Base-by-base conservation (phyloP, 2,329 filamentous ascomycete species). In the Elsinoe ampelina region DNA sequence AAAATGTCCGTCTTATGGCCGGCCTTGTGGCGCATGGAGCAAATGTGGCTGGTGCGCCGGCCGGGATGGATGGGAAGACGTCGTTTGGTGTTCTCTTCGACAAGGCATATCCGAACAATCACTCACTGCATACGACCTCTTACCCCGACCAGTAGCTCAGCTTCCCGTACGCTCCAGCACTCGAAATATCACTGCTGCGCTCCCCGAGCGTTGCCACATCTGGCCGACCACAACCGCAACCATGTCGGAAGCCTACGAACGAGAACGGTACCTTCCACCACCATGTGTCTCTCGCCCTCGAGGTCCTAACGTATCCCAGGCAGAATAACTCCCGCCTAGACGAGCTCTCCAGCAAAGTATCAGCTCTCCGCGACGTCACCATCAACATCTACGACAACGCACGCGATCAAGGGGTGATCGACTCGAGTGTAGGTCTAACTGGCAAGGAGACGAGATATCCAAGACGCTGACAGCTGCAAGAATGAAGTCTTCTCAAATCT, bases 361-460 rank as follows among this genome's bases (percentile, higher is more conserved):
- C 88, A 15, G 89, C 90, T 54, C 81, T 98, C 61, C 89, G 92
- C 67, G 88, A 87, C 71, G 89, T 98, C 52, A 98, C 93, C 41
- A 83, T 97, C 62, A 90, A 98, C 75, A 98, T 98, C 67, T 96
- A 97, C 79, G 91, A 97, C 74, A 90, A 93, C 70, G 93, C 93
- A 51, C 83, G 89, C 58, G 83, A 88, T 65, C 92, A 97, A 66
- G 83, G 87, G 63, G 82, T 95, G 61, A 87, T 98, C 63, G 89
- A 98, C 72, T 84, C 83, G 67, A 92, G 88, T 38, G 89, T 95
- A 79, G 58, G 82, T 74, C 8, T 8, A n/a, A 19, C 22, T 30
- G 19, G 20, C 19, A 45, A 12, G 8, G 10, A 22, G 20, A 43
- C 11, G 22, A 50, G 13, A 26, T 19, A 12, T 55, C 26, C 47